Base-by-base conservation (phyloP, 2,329 filamentous ascomycete genomes). In the Fusarium miscanthi region DNA sequence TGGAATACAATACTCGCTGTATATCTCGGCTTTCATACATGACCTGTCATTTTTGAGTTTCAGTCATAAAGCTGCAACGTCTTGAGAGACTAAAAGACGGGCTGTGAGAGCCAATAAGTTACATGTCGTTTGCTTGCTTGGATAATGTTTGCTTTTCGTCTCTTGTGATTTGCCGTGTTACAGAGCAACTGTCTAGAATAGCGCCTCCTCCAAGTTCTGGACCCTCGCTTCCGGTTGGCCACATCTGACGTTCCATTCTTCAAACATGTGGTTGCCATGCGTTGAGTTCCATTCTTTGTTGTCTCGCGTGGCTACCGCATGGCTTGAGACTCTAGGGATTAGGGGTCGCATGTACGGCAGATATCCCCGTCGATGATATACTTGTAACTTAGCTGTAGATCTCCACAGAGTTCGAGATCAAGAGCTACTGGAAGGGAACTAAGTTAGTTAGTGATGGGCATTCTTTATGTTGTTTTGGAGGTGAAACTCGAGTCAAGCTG, bases 191-290 rank as follows among this genome's bases (percentile, higher is more conserved):
- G 57, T 58, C 64, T 49, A 57, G 43, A 68, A 48, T 58, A 23
- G 65, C 66, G 40, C 48, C 65, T 42, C 37, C 35, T 42, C 37
- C 35, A 31, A 42, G 59, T 57, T 69, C 66, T 69, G 65, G 51
- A 16, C 59, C 48, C 59, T 64, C 45, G 51, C 51, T 56, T 69
- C 27, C 17, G 60, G 65, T 53, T 69, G 59, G 63, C 70, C 75
- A 70, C 60, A 74, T 67, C 48, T 76, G 45, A 64, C 21, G 31
- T 45, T 63, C 30, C 46, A 64, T 69, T 48, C 61, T 63, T 57
- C 25, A 61, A 42, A 59, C 56, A 72, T 65, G 65, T 59, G 53
- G 51, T 61, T 73, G 53, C 66, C 73, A 70, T 63, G 73, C 38
- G 42, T 58, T 69, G 52, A 33, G 64, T 52, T 64, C 59, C 25